Evolutionary conservation across 2,329 filamentous ascomycete genomes (phyloP).

Genomic region (Blastomyces parvus): DNA sequence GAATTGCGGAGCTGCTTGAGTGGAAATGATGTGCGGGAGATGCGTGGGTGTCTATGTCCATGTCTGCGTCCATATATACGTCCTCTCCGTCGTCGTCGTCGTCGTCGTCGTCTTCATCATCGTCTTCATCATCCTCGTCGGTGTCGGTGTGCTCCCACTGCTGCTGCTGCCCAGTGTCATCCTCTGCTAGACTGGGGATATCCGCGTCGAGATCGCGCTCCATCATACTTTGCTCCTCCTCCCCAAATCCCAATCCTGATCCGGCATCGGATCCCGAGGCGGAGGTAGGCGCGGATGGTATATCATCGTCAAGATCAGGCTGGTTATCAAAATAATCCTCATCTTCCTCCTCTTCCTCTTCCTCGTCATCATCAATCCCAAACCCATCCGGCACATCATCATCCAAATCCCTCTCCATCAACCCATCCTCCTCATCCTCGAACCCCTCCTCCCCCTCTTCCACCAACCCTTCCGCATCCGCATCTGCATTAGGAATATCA

Average conservation of each 20-base stretch:
- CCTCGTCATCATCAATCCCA: slow-evolving; percentile 29
- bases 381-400: slow-evolving; percentile 33
- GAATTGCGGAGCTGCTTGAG: slow-evolving; percentile 16
- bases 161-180: slow-evolving; percentile 39
- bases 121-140: slow-evolving; percentile 39
- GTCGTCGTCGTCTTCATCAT: slow-evolving; percentile 21
- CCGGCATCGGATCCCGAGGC: no score
- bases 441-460: slow-evolving; percentile 42
- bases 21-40: slow-evolving; percentile 3
- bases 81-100: slow-evolving; percentile 12
- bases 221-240: slow-evolving; percentile 44
- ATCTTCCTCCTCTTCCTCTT: slow-evolving; percentile 31
- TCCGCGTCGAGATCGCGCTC: slow-evolving; percentile 63
- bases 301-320: slow-evolving; percentile 34
- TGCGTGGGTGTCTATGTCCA: slow-evolving; percentile 6
- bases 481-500: slow-evolving; percentile 38
- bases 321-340: slow-evolving; percentile 38
- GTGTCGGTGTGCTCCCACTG: slow-evolving; percentile 72
- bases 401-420: slow-evolving; percentile 50
- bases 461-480: slow-evolving; percentile 38
- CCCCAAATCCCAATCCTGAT: slow-evolving; percentile 13
- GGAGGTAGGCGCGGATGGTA: slow-evolving; percentile 23
- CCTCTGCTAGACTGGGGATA: slow-evolving; percentile 50
- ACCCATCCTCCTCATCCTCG: slow-evolving; percentile 42
- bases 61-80: slow-evolving; percentile 1